Evolutionary conservation across 2,329 filamentous ascomycete genomes (phyloP).

Genomic region (Pseudocercospora fijiensis): DNA sequence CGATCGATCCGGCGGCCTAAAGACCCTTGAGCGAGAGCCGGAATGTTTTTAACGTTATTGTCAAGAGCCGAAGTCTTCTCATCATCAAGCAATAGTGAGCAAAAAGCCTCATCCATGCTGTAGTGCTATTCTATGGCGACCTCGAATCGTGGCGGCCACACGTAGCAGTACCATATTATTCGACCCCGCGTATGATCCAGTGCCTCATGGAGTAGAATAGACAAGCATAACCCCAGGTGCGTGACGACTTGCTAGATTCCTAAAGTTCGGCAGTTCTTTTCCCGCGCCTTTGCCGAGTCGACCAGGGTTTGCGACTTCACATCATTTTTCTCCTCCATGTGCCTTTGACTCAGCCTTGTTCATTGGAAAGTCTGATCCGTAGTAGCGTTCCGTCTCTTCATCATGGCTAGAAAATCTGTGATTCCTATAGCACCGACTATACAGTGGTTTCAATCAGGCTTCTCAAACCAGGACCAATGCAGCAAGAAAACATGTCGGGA

Average conservation of each 20-base stretch:
- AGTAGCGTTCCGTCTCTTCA: not conserved
- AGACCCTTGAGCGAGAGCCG: not conserved
- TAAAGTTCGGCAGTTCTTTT: not conserved
- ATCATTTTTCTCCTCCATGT: too few relatives aligned
- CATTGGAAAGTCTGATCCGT: not conserved
- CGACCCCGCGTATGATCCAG: not conserved
- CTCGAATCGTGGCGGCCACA: not conserved
- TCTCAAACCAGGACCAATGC: not conserved
- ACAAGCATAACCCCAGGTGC: not conserved
- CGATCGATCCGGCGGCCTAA: not conserved
- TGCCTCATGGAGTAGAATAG: not conserved
- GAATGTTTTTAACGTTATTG: not conserved
- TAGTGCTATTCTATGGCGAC: too few relatives aligned
- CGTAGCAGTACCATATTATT: not conserved
- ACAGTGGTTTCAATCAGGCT: not conserved
- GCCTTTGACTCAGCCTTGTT: not conserved
- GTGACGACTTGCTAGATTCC: not conserved
- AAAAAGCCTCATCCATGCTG: not conserved
- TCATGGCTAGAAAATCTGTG: not conserved
- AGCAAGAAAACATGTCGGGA: not conserved
- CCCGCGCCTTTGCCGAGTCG: not conserved
- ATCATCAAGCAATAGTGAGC: not conserved
- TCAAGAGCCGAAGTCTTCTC: not conserved
- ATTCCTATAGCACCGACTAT: not conserved
- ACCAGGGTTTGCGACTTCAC: not conserved